phyloP scores from a whole-genome alignment of 139 green algal genomes.

The Chlorella vulgaris region DNA sequence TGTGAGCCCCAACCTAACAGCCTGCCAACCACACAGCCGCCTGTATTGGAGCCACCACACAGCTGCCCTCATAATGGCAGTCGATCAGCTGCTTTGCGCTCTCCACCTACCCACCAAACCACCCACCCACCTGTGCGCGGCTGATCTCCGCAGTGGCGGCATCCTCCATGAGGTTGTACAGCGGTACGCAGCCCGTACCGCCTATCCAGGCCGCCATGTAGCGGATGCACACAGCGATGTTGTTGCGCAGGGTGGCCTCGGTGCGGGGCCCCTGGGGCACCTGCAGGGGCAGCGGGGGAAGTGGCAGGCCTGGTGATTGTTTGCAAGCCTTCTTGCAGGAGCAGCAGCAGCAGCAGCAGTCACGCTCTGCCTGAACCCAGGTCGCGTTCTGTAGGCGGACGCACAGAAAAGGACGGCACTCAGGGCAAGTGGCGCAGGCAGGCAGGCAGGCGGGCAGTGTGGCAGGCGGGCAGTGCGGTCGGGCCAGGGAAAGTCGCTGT shows the following conservation, averaged over 20 bases:
- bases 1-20: too few species aligned
- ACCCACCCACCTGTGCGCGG: slow-evolving; percentile 41
- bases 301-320: too few species aligned
- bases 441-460: too few species aligned
- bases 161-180: slow-evolving; percentile 96
- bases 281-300: neutral
- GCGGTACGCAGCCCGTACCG: slow-evolving; percentile 47
- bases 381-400: too few species aligned
- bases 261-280: slow-evolving; percentile 56
- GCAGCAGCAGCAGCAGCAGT: neutral
- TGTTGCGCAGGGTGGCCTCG: slow-evolving; percentile 31
- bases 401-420: too few species aligned
- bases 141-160: slow-evolving; percentile 91
- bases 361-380: too few species aligned
- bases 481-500: too few species aligned
- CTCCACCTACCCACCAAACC: neutral
- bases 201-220: slow-evolving; percentile 90
- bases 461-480: too few species aligned
- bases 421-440: too few species aligned
- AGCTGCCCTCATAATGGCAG: neutral
- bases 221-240: slow-evolving; percentile 64
- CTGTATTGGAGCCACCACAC: neutral
- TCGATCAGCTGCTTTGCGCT: too few species aligned
- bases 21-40: too few species aligned
- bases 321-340: neutral